phyloP scores from a whole-genome alignment of 2,329 filamentous ascomycete species.

The Xylaria multiplex region DNA sequence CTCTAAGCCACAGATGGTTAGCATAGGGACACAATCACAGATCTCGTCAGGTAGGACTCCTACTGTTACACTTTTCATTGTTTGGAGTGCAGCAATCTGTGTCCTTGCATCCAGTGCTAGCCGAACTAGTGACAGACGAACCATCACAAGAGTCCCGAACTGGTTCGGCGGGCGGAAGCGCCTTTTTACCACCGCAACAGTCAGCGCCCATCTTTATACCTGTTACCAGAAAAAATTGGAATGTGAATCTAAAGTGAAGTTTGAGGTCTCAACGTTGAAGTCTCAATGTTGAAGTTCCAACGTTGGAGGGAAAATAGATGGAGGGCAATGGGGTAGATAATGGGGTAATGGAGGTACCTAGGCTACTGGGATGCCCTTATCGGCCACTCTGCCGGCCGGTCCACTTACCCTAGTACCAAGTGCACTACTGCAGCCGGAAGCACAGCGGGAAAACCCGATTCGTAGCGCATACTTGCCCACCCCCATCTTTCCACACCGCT shows the following conservation, averaged over 20 bases:
- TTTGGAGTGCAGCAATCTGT: constrained; percentile 20
- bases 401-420: too few species aligned
- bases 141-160: constrained; percentile 5
- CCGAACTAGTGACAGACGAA: not conserved
- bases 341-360: too few species aligned
- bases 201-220: constrained; percentile 31
- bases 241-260: not conserved
- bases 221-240: not conserved
- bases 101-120: not conserved
- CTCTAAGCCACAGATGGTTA: constrained; percentile 15
- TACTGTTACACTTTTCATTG: constrained; percentile 34
- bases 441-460: constrained; percentile 12
- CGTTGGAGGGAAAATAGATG: not conserved
- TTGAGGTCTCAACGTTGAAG: not conserved
- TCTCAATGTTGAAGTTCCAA: constrained; percentile 5
- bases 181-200: constrained; percentile 29
- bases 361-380: not conserved
- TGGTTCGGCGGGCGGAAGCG: not conserved
- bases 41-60: not conserved
- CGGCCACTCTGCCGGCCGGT: not conserved
- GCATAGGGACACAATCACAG: not conserved
- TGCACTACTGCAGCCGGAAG: not conserved
- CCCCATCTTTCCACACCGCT: not conserved
- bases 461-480: not conserved
- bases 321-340: not conserved